These are phyloP conservation scores for Aspergillus thermomutatus DNA, from an alignment of 2,329 filamentous ascomycete species.

Conservation along the genomic window DNA sequence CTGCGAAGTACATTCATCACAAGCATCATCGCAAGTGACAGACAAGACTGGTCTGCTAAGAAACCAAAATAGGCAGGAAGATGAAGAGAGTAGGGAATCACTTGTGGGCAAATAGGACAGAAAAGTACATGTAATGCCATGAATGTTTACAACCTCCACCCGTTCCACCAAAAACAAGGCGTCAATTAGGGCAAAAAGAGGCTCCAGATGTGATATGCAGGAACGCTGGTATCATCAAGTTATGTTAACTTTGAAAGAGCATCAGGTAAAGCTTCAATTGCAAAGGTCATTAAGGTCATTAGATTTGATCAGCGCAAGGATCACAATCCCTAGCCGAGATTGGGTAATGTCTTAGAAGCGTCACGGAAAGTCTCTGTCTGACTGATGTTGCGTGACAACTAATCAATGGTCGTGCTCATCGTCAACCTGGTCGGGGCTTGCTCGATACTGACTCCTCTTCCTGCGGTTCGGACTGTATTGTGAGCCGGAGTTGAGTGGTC, in stretches of 20 bases:
- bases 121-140: slow-evolving; percentile 1
- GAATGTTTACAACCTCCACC: slow-evolving; percentile 13
- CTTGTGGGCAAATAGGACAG: slow-evolving; percentile 5
- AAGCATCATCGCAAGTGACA: neutral
- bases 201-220: slow-evolving; percentile 14
- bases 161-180: slow-evolving; percentile 1
- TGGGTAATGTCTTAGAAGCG: neutral
- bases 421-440: slow-evolving; percentile 41
- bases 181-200: slow-evolving; percentile 4
- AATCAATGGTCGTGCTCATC: slow-evolving; percentile 35
- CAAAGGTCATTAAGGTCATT: slow-evolving; percentile 1
- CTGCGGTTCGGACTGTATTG: slow-evolving; percentile 34
- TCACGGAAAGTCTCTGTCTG: neutral
- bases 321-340: neutral
- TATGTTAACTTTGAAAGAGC: neutral
- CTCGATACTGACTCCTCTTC: slow-evolving; percentile 38
- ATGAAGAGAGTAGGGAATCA: slow-evolving; percentile 18
- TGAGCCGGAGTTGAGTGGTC: slow-evolving; percentile 40
- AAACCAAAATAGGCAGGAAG: neutral
- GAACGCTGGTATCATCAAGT: neutral
- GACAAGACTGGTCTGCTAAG: neutral
- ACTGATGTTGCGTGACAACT: neutral
- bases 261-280: neutral
- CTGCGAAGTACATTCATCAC: neutral
- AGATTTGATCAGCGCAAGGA: neutral